phyloP scores from a whole-genome alignment of 1,284 basidiomycete species.

The Rhodotorula sp. region DNA sequence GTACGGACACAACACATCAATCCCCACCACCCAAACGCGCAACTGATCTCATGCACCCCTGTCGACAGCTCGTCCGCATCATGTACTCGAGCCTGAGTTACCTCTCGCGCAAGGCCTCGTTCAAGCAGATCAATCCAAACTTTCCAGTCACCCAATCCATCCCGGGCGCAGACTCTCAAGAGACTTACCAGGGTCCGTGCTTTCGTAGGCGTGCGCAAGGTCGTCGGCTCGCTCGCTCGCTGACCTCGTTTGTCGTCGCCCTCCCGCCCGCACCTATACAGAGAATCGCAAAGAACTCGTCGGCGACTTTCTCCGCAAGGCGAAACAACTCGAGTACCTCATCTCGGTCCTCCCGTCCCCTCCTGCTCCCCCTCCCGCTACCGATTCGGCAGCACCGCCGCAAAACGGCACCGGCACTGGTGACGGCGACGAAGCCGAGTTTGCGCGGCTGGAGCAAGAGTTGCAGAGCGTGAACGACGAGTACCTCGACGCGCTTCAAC shows the following conservation, averaged over 20 bases:
- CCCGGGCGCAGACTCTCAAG: constrained; percentile 67
- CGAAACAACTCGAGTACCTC: constrained; percentile 76
- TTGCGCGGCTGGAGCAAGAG: constrained; percentile 64
- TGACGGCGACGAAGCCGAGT: constrained; percentile 45
- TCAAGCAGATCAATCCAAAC: constrained; percentile 66
- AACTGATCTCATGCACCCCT: neutral
- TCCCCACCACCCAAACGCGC: neutral
- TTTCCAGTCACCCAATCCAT: constrained; percentile 72
- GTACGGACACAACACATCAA: neutral
- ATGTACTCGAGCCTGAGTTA: constrained; percentile 74
- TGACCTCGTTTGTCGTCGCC: neutral
- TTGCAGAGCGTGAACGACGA: constrained; percentile 69
- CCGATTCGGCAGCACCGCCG: constrained; percentile 63
- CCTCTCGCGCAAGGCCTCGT: constrained; percentile 67
- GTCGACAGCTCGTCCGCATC: constrained; percentile 66
- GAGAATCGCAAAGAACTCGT: constrained; percentile 77
- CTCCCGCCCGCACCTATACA: constrained; percentile 44
- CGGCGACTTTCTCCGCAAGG: constrained; percentile 71
- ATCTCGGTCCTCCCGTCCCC: constrained; percentile 70
- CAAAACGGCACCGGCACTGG: constrained; percentile 34
- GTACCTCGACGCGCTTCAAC: constrained; percentile 61
- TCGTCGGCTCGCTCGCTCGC: neutral
- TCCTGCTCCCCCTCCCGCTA: constrained; percentile 62
- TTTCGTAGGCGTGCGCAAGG: neutral
- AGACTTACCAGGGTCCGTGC: constrained; percentile 62